Evolutionary conservation across 2,329 filamentous ascomycete genomes (phyloP), one percentile per base, ranked within the genome.

Genomic region (Claviceps monticola): DNA sequence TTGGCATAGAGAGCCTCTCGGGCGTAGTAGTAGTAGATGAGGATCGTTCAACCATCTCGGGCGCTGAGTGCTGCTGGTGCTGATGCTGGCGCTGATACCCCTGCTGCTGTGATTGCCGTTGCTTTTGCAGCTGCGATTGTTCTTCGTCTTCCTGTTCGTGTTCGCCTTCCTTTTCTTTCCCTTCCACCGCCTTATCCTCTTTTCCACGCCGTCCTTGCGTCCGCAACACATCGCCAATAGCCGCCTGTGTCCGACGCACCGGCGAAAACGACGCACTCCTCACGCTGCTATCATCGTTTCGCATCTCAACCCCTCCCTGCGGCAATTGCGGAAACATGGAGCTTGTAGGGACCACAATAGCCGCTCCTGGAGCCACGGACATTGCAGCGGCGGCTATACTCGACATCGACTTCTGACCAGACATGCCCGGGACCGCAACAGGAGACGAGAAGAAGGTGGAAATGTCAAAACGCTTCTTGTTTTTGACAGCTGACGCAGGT

Each of bases 361-460:
- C 57, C n/a, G 53, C 48, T 42, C 56, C 56, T 37, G 60, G 55
- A 53, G 60, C 49, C 48, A 53, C 44, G 11, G 53, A 48, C 48
- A 51, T 51, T 19, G 45, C 5, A 47, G 52, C 36, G 17, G 19
- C 45, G 37, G 48, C 52, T 59, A 64, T 8, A 51, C 29, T 51
- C 16, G 62, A 59, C n/a, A 64, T 58, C 13, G 65, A 52, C 50
- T 66, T 66, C 5, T 61, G 58, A 2, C 59, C 64, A 38, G 68
- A 46, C 56, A 64, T 62, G 26, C 61, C 64, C 19, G 67, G 66
- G 41, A 71, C 62, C 1, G 63, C 59, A 4, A 72, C 71, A 1
- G 78, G 77, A 2, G 78, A 80, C 0, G 78, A 81, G 59, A 81
- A 81, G 60, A 80, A 81, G 7, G 70, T 68, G 5, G 74, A 70